Evolutionary conservation across 257 asterid genomes (phyloP), one percentile per base, ranked within the genome.

Genomic region (Cruciata laevipes): DNA sequence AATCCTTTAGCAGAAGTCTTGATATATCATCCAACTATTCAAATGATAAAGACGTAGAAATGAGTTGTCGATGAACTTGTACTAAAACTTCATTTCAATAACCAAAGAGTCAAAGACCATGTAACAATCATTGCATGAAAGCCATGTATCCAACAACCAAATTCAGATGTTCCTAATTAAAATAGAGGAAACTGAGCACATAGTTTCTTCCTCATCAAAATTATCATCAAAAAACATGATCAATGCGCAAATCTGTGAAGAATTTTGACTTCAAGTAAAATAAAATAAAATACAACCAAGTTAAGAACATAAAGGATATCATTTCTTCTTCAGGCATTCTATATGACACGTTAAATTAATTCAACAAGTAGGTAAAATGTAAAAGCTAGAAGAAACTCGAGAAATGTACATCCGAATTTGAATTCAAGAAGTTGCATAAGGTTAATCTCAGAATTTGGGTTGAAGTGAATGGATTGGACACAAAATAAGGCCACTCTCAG

Each of bases 1-100:
- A 69, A 51, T 74, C 72, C 82, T 86, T 89, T 20, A 89, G 73
- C 61, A 86, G 60, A 73, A 71, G 67, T 62, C 80, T 72, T 11
- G 89, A 79, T 38, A 73, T 81, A 40, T 74, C 73, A 71, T 86
- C 87, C 83, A 83, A 63, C 91, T 83, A 71, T 32, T 35, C 47
- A 71, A 25, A 71, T 62, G 67, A 24, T 10, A 72, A 62, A 68
- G 12, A 38, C 18, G 18, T 51, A 55, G n/a, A 30, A 55, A 66
- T 42, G 38, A 1, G 33, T 53, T 38, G 18, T 3, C 27, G 21
- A 38, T 42, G 49, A 3, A 30, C 33, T 30, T 16, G 27, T 30
- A 33, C 17, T 59, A 38, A 59, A 30, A 27, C 21, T 3, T 23
- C 9, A 6, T 57, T 57, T 10, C 5, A 1, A 59, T 25, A 59